Percentiles rank a stretch among this genome's conserved stretches.
Conservation (phyloP, 176 grass and related monocot genomes). For the Triticum monococcum region DNA sequence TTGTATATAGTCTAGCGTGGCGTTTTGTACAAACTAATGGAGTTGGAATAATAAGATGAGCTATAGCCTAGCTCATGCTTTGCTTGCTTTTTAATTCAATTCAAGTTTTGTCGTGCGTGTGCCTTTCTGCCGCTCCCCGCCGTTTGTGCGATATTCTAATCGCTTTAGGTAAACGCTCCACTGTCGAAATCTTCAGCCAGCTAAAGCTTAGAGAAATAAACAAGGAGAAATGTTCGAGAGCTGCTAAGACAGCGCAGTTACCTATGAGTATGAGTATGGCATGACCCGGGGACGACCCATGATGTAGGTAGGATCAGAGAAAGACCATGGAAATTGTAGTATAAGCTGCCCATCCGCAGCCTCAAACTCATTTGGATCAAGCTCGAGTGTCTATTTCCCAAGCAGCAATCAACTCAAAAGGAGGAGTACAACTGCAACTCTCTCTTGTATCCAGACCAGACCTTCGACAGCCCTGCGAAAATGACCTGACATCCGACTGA, state of each 20-base stretch:
- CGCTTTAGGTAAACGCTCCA: neutral
- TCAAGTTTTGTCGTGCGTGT: too few relatives aligned
- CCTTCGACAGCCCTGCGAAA: neutral
- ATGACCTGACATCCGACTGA: neutral
- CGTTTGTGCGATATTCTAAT: neutral
- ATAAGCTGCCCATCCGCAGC: neutral
- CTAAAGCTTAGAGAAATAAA: too few relatives aligned
- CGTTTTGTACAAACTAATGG: conserved; percentile 26
- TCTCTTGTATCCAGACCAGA: neutral
- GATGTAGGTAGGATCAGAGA: neutral
- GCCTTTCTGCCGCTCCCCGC: neutral
- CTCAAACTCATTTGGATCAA: neutral
- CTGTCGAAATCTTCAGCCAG: neutral
- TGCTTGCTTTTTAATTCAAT: neutral
- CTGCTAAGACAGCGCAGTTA: too few relatives aligned
- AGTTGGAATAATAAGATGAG: conserved; percentile 21
- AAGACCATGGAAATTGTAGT: neutral
- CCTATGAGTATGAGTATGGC: neutral
- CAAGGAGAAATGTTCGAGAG: too few relatives aligned
- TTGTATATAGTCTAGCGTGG: conserved; percentile 24
- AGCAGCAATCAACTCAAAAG: neutral
- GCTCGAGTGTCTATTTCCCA: neutral
- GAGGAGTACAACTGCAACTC: neutral
- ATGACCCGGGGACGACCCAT: neutral
- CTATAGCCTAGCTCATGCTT: neutral